Conservation (phyloP, 352 stramenopile genomes). For the Phytophthora ohioensis region DNA sequence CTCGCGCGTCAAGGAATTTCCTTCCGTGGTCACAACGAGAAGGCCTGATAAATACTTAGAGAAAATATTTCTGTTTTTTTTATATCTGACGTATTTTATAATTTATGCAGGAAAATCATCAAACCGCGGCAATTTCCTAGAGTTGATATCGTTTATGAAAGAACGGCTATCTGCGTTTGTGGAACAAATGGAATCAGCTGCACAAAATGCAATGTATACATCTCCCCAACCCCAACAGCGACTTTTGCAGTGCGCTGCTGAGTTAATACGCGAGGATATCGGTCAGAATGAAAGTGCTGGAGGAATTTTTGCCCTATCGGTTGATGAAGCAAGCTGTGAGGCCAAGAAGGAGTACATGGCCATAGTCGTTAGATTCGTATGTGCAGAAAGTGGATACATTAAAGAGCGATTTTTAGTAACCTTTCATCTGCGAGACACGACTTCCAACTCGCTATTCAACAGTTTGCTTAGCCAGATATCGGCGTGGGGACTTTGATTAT, state of each 20-base stretch:
- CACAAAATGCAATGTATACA: neutral
- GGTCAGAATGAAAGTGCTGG: neutral
- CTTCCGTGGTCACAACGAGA: neutral
- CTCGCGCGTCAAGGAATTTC: neutral
- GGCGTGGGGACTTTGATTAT: neutral
- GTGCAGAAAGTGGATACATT: neutral
- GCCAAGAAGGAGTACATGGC: neutral
- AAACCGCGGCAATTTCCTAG: constrained; percentile 19
- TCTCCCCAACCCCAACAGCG: neutral
- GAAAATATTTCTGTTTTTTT: too few relatives aligned
- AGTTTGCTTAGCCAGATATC: neutral
- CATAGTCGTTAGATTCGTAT: constrained; percentile 4
- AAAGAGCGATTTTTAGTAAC: neutral
- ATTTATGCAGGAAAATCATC: neutral
- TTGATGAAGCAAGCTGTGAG: constrained; percentile 16
- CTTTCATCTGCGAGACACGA: neutral
- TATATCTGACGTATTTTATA: too few relatives aligned
- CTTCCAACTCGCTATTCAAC: neutral
- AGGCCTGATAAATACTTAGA: too few relatives aligned
- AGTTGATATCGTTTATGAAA: constrained; percentile 6
- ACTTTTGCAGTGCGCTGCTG: neutral
- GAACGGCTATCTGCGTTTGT: neutral
- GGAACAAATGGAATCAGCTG: neutral
- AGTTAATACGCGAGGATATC: neutral
- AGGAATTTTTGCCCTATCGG: constrained; percentile 1